Conservation (phyloP, 257 asterid genomes). For the Handroanthus guayacan region DNA sequence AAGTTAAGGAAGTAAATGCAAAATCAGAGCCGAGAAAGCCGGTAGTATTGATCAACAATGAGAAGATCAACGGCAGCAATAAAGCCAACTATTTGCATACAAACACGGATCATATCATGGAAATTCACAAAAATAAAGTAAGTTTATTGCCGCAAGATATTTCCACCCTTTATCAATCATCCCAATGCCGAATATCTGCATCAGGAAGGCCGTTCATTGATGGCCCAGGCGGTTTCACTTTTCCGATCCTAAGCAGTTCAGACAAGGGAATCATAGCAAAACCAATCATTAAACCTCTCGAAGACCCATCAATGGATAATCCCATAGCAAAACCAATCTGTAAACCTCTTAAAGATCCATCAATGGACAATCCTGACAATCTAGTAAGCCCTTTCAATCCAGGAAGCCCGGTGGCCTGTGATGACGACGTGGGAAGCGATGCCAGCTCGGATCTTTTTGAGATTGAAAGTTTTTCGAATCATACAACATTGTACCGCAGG, state of each 20-base stretch:
- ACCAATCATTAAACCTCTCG: slow-evolving; percentile 18
- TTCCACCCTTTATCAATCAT: slow-evolving; percentile 17
- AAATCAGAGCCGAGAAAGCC: slow-evolving; percentile 18
- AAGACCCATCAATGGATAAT: slow-evolving; percentile 36
- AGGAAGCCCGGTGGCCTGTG: slow-evolving; percentile 47
- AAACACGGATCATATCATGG: neutral
- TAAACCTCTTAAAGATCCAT: slow-evolving; percentile 34
- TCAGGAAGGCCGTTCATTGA: slow-evolving; percentile 46
- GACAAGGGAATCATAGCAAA: slow-evolving; percentile 14
- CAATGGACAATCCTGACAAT: slow-evolving; percentile 20
- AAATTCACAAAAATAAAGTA: slow-evolving; percentile 26
- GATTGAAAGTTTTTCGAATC: slow-evolving; percentile 67
- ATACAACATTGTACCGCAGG: slow-evolving; percentile 44
- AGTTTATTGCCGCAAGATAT: neutral
- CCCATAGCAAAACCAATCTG: neutral
- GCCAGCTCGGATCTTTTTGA: slow-evolving; percentile 81
- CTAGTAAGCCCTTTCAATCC: slow-evolving; percentile 1
- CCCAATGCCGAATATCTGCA: slow-evolving; percentile 47
- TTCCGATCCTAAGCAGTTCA: slow-evolving; percentile 48
- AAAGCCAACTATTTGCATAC: too few species aligned
- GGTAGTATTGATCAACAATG: neutral
- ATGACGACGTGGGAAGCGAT: slow-evolving; percentile 65
- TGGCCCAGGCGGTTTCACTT: slow-evolving; percentile 50
- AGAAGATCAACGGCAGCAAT: neutral
- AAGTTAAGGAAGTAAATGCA: slow-evolving; percentile 47